Evolutionary conservation across 768 basidiomycete genomes (phyloP).

Genomic region (Lyophyllum semitale): DNA sequence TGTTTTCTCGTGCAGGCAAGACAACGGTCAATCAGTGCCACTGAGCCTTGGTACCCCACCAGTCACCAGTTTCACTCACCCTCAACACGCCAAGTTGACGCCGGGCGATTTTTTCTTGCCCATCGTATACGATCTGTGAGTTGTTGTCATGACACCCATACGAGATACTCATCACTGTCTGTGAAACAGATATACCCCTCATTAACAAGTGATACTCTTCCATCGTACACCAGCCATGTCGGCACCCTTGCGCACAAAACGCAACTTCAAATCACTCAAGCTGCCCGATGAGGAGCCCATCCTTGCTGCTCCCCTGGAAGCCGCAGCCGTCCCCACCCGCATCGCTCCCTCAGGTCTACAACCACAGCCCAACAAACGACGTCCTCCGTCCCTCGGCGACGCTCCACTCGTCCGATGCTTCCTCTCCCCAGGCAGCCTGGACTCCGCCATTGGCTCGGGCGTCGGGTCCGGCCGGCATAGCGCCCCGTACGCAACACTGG

Average conservation of each 20-base stretch:
- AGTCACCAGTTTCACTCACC: not conserved
- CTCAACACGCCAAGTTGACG: not conserved
- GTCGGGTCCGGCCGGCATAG: constrained; percentile 50
- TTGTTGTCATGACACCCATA: not conserved
- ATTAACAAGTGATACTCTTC: not conserved
- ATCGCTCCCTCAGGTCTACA: constrained; percentile 7
- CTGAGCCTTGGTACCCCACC: not conserved
- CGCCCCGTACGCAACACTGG: constrained; percentile 79
- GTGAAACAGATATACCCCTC: not conserved
- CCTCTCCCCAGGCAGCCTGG: constrained; percentile 12
- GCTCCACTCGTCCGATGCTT: constrained; percentile 34
- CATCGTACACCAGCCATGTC: constrained; percentile 8
- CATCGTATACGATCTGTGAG: not conserved
- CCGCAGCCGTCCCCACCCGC: constrained; percentile 42
- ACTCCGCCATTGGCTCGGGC: constrained; percentile 13
- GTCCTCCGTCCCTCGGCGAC: constrained; percentile 62
- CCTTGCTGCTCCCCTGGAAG: constrained; percentile 22
- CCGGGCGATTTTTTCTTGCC: too few relatives aligned
- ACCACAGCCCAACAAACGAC: constrained; percentile 45
- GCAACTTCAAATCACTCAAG: constrained; percentile 86
- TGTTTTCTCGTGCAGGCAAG: not conserved
- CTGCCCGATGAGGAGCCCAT: constrained; percentile 57
- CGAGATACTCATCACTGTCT: not conserved
- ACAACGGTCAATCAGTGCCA: not conserved
- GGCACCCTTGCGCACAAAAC: constrained; percentile 76